Base-by-base conservation (phyloP, 139 green algal species). In the Chlamydomonas schloesseri region DNA sequence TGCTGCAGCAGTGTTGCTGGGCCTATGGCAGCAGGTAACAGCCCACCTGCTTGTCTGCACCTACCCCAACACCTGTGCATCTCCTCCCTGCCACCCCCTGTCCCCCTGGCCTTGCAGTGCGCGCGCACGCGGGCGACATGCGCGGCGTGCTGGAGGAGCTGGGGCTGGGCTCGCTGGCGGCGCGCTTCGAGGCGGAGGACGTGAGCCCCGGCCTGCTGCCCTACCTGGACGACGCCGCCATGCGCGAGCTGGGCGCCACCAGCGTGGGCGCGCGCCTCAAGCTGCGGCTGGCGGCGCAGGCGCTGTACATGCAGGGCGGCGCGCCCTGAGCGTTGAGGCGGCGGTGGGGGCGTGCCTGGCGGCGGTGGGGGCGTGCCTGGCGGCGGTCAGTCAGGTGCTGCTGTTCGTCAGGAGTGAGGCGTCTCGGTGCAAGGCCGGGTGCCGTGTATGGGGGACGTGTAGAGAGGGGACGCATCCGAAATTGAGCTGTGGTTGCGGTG, bases 171-270 rank as follows among this genome's bases (percentile, higher is more conserved):
- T 8, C 33, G 15, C 73, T 84, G 57, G 55, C 73, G 10, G 37
- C 47, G 8, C 75, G 69, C 2, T 89, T 89, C 34, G 75, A 85
- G 75, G 76, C 71, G 55, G 84, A 89, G 83, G 71, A 84, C 29
- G 33, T 88, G 10, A 70, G 55, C 15, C 75, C 84, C 20, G 75
- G 36, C 6, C 68, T 89, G 68, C 74, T 89, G 84, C 67, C 67
- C 3, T 81, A 65, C 75, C 34, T 89, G 68, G 84, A 89, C 55
- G 84, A 84, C 26, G 77, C 20, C 28, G 68, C 67, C 4, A 37
- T 89, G 37, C 37, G 68, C 18, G 84, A 85, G 75, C 50, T 89
- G 75, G 84, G 84, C 6, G 75, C 77, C 42, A 74, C 34, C 21
- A 58, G 21, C 18, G 55, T 89, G 57, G 84, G 84, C 4, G 84